phyloP scores from a whole-genome alignment of 495 filamentous ascomycete species.

The Penicillium robsamsonii region DNA sequence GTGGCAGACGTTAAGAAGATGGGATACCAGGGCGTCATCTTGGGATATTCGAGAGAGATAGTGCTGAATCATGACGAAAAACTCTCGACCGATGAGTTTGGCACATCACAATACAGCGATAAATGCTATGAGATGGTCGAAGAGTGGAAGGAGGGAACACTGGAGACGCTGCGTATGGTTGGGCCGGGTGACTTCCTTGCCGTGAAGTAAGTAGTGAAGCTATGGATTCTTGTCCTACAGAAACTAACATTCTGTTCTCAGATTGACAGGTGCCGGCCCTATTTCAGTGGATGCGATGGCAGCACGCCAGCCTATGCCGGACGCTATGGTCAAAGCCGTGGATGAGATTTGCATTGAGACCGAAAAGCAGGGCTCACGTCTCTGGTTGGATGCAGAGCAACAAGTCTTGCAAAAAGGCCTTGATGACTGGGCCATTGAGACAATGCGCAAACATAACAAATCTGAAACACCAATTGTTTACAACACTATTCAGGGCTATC shows the following conservation, averaged over 20 bases:
- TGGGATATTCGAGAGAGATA: constrained; percentile 75
- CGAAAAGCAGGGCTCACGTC: constrained; percentile 29
- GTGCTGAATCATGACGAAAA: constrained; percentile 55
- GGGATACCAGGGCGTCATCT: constrained; percentile 76
- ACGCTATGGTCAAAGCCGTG: constrained; percentile 28
- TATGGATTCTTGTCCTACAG: not conserved
- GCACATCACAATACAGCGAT: constrained; percentile 15
- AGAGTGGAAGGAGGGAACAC: constrained; percentile 65
- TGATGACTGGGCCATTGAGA: constrained; percentile 37
- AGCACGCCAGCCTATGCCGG: constrained; percentile 23
- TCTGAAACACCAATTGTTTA: constrained; percentile 29
- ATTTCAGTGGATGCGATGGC: constrained; percentile 32
- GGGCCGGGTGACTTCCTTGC: constrained; percentile 71
- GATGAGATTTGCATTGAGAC: constrained; percentile 33
- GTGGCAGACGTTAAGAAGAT: constrained; percentile 59
- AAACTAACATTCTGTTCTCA: constrained; percentile 4
- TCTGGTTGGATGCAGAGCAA: constrained; percentile 43
- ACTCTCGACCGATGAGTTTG: constrained; percentile 14
- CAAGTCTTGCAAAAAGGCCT: constrained; percentile 37
- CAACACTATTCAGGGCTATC: constrained; percentile 44
- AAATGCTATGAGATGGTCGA: constrained; percentile 52
- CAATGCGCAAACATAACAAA: constrained; percentile 41
- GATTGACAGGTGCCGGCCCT: constrained; percentile 35
- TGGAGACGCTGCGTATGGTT: constrained; percentile 66
- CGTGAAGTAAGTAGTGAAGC: constrained; percentile 55